phyloP scores from a whole-genome alignment of 2,329 filamentous ascomycete genomes.

The Fusarium sp. region DNA sequence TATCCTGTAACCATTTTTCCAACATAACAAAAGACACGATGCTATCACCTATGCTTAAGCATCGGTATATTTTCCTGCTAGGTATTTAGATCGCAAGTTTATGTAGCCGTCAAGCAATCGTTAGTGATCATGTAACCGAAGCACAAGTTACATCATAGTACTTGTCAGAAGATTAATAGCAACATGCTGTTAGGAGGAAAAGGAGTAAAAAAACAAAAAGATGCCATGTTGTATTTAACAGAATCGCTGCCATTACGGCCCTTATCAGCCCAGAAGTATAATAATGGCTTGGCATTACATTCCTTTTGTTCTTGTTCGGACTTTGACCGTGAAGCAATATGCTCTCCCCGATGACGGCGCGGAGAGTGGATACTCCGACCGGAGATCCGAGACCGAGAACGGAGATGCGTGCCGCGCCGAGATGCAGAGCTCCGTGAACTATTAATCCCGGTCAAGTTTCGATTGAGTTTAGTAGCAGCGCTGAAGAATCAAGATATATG shows the following conservation, averaged over 20 bases:
- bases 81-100: neutral
- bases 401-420: constrained; percentile 47
- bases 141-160: neutral
- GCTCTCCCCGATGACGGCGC: constrained; percentile 44
- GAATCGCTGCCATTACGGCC: neutral
- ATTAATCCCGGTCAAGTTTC: constrained; percentile 23
- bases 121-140: neutral
- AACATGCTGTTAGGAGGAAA: neutral
- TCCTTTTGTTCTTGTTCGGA: constrained; percentile 18
- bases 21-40: neutral
- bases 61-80: neutral
- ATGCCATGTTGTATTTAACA: neutral
- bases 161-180: neutral
- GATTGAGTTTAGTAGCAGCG: constrained; percentile 10
- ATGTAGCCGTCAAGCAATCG: neutral
- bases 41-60: neutral
- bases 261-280: neutral
- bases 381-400: constrained; percentile 46
- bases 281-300: constrained; percentile 15
- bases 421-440: constrained; percentile 32
- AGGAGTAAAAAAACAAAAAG: neutral
- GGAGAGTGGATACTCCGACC: constrained; percentile 39
- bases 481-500: neutral
- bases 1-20: constrained; percentile 3
- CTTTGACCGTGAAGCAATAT: constrained; percentile 18